phyloP scores from a whole-genome alignment of 139 green algal species.

The Chlamydomonas sp. region DNA sequence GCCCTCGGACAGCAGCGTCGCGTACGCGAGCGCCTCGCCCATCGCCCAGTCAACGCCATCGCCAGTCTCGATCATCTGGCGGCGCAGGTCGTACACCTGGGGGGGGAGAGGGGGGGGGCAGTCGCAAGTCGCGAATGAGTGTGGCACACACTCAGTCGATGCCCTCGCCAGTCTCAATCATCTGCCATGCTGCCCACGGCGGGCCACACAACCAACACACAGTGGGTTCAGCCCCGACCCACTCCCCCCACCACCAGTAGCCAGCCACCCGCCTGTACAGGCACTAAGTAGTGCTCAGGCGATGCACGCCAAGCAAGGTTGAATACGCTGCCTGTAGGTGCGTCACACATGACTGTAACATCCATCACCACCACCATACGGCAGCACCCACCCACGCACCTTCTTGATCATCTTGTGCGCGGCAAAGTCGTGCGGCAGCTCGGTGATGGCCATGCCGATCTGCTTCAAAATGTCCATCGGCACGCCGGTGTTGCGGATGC shows the following conservation, averaged over 20 bases:
- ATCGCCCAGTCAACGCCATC: constrained; percentile 87
- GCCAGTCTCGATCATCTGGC: constrained; percentile 66
- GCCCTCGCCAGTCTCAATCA: constrained; percentile 65
- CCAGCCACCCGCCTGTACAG: too few species aligned
- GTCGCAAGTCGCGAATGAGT: too few species aligned
- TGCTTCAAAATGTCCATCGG: constrained; percentile 44
- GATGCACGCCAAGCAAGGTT: too few species aligned
- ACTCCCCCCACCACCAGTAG: too few species aligned
- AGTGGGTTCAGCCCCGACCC: too few species aligned
- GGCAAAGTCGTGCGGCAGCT: constrained; percentile 76
- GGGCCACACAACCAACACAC: too few species aligned
- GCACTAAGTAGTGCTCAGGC: too few species aligned
- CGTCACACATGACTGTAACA: too few species aligned
- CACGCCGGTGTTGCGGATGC: constrained; percentile 89
- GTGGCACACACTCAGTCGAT: constrained; percentile 94
- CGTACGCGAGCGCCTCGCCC: constrained; percentile 93
- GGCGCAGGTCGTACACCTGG: constrained; percentile 77
- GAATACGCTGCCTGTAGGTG: too few species aligned
- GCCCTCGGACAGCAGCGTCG: constrained; percentile 85
- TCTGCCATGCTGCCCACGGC: too few species aligned
- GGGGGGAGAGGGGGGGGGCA: background rate
- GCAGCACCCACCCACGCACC: background rate
- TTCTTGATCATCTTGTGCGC: constrained; percentile 58
- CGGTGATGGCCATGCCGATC: constrained; percentile 74
- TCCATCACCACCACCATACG: too few species aligned